phyloP scores from a whole-genome alignment of 257 asterid species.

The Fraxinus americana region DNA sequence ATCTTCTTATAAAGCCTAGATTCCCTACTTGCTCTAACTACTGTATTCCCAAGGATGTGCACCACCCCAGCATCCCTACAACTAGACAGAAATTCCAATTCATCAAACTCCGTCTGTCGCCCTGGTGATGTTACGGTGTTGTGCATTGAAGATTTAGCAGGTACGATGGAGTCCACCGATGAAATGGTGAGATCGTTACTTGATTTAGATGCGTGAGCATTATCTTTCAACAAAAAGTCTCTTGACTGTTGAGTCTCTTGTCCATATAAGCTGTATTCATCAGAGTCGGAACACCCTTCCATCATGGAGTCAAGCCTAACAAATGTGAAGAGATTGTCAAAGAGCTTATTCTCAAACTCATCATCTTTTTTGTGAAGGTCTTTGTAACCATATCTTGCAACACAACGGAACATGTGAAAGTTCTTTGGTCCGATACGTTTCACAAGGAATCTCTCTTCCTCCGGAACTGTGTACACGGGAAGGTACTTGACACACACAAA shows the following conservation, averaged over 20 bases:
- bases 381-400: constrained; percentile 64
- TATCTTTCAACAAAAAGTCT: constrained; percentile 25
- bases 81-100: no score
- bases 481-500: constrained; percentile 61
- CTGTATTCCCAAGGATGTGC: no score
- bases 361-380: constrained; percentile 44
- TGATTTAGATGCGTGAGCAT: constrained; percentile 8
- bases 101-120: no score
- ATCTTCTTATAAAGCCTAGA: no score
- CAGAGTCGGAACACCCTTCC: constrained; percentile 28
- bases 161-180: constrained; percentile 21
- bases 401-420: constrained; percentile 65
- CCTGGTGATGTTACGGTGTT: no score
- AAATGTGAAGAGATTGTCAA: constrained; percentile 27
- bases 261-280: constrained; percentile 27
- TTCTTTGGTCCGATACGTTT: constrained; percentile 59
- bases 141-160: constrained; percentile 33
- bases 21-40: no score
- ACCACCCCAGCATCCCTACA: no score
- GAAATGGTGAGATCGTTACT: constrained; percentile 19
- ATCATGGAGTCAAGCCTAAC: constrained; percentile 29
- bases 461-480: constrained; percentile 56
- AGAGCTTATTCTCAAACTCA: constrained; percentile 28
- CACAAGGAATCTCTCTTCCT: constrained; percentile 54
- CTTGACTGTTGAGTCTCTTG: constrained; percentile 26